Base-by-base conservation (phyloP, 805 yeast species). In the Pichia insulana region DNA sequence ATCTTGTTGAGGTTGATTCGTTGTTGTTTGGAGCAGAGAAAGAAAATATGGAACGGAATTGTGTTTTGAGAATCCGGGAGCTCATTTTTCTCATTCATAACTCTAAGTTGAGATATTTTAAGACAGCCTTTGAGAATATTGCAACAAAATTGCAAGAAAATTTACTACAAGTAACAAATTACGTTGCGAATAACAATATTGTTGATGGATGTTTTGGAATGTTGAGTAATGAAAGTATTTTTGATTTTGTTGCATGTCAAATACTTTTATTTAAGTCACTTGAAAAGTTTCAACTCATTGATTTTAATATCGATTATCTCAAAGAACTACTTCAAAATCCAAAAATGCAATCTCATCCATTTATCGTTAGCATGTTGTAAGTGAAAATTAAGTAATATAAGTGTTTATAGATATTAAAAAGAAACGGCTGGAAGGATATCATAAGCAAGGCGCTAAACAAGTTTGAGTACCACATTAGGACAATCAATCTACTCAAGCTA, bases 11-110 rank as follows among this genome's bases (percentile, higher is more conserved):
- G 13, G 59, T 61, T 35, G 50, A 55, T 35, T 40, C 31, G 7
- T 63, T 68, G 2, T 56, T 87, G 33, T 87, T 86, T 58, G 76
- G 77, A 6, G 61, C 70, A 7, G 96, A 87, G 54, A 76, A 74
- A 51, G 74, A 70, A 42, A 85, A 86, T 50, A 70, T 82, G 32
- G 84, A 78, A 59, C 67, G 78, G 50, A 76, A 79, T 53, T 70
- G 68, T 12, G 55, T 70, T 8, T 64, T 33, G 8, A 45, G 45
- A 16, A 22, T 45, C 2, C n/a, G 32, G 4, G 44, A 48, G n/a
- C 32, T 50, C 10, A 25, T 40, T 13, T 2, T 30, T 8, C 41
- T 53, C 6, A 31, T 51, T 3, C 18, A 36, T 5, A 25, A 30
- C 2, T 19, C 41, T 1, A 18, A 20, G 0, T 8, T 40, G n/a